Evolutionary conservation across 2,329 filamentous ascomycete species (phyloP).

Genomic region (Madurella mycetomatis): DNA sequence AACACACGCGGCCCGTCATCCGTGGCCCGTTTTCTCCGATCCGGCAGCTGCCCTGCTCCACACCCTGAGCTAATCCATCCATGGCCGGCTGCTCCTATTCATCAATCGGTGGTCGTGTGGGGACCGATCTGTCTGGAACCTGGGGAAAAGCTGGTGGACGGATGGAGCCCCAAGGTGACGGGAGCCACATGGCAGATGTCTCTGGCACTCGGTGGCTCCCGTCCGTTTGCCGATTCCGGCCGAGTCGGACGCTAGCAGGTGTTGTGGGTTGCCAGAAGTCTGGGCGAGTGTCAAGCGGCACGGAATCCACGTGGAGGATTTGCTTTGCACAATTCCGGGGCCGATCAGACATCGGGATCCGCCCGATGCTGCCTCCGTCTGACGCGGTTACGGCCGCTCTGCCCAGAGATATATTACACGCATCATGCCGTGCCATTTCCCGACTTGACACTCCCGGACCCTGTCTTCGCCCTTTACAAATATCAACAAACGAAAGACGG

Average conservation of each 20-base stretch:
- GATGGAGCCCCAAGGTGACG: background rate
- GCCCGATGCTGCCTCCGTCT: background rate
- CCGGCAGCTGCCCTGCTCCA: background rate
- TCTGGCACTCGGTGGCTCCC: background rate
- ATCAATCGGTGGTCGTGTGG: background rate
- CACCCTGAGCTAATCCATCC: too few relatives aligned
- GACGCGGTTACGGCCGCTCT: background rate
- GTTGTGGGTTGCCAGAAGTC: conserved; percentile 1
- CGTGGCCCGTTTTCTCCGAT: background rate
- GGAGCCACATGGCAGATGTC: background rate
- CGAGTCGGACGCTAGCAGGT: too few relatives aligned
- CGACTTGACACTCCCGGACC: background rate
- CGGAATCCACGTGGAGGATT: background rate
- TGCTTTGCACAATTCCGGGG: background rate
- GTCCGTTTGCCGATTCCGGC: background rate
- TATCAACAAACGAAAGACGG: background rate
- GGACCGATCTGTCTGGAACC: background rate
- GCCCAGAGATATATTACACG: background rate
- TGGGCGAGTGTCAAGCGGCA: conserved; percentile 16
- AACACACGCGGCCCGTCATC: conserved; percentile 7
- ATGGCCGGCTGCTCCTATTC: too few relatives aligned
- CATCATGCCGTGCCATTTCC: background rate
- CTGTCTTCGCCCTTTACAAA: background rate
- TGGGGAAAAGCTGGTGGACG: background rate
- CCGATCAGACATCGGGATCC: background rate